These are phyloP conservation scores for Paraurostyla sp. DNA, from an alignment of 73 alveolate genomes.

Conservation along the genomic window DNA sequence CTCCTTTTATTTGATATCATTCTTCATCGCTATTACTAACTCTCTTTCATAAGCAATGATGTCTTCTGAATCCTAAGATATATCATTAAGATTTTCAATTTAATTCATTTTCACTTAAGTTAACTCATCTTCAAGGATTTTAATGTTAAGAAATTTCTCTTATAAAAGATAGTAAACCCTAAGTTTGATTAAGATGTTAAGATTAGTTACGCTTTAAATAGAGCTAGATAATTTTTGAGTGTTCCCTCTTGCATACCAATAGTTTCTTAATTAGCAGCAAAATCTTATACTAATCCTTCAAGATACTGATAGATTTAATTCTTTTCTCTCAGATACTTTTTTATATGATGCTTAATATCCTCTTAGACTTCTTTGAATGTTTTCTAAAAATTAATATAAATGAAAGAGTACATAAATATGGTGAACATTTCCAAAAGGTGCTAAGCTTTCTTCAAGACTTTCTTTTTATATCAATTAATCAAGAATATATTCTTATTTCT, in stretches of 20 bases:
- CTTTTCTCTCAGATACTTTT: conserved; percentile 47
- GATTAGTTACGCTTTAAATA: conserved; percentile 42
- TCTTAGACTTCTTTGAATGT: conserved; percentile 50
- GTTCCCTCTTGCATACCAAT: conserved; percentile 51
- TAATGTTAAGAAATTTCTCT: conserved; percentile 29
- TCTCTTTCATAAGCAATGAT: conserved; percentile 47
- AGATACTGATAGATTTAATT: conserved; percentile 19
- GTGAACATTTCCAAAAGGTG: conserved; percentile 34
- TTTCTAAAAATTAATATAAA: conserved; percentile 12
- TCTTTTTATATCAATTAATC: conserved; percentile 17
- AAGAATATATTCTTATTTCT: conserved; percentile 14
- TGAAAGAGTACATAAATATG: conserved; percentile 28
- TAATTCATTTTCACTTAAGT: background rate
- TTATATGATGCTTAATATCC: conserved; percentile 33
- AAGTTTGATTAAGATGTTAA: background rate
- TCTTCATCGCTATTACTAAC: background rate
- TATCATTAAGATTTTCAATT: background rate
- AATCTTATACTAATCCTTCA: background rate
- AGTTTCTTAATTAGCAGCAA: conserved; percentile 19
- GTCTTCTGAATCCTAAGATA: background rate
- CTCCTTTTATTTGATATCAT: conserved; percentile 10
- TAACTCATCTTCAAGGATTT: conserved; percentile 35
- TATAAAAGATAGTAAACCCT: conserved; percentile 25
- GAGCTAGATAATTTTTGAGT: background rate
- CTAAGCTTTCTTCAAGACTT: conserved; percentile 21